Percentiles rank a stretch among this genome's conserved stretches.
These are phyloP conservation scores for Colletotrichum nymphaeae DNA, from an alignment of 2,329 filamentous ascomycete genomes.

Conservation along the genomic window DNA sequence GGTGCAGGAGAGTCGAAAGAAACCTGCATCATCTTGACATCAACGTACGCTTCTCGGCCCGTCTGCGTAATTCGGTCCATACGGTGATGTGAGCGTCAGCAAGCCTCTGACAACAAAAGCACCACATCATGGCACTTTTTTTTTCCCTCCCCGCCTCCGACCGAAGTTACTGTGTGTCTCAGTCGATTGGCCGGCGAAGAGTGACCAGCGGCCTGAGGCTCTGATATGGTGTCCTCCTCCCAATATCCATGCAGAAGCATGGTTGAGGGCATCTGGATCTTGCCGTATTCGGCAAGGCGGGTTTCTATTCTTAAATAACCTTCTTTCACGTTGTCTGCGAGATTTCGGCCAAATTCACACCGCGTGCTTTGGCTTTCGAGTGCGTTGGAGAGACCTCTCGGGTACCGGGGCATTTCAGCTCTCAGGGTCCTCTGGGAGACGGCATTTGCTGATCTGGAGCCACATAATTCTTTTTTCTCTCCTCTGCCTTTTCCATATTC, in stretches of 20 bases:
- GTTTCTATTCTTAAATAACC: conserved; percentile 37
- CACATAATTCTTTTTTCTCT: not conserved
- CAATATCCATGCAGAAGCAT: conserved; percentile 13
- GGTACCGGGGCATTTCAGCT: conserved; percentile 4
- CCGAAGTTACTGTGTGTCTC: conserved; percentile 26
- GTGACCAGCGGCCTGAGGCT: conserved; percentile 17
- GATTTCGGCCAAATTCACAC: conserved; percentile 17
- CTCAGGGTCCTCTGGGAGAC: conserved; percentile 23
- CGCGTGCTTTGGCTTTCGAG: conserved; percentile 3
- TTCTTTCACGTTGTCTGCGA: conserved; percentile 27
- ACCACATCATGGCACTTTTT: conserved; percentile 10
- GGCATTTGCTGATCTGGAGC: conserved; percentile 7
- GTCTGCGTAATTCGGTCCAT: conserved; percentile 21
- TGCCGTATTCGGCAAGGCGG: conserved; percentile 27
- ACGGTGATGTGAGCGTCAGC: conserved; percentile 9
- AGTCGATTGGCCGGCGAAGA: conserved; percentile 14
- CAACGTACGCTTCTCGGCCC: conserved; percentile 15
- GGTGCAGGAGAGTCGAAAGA: conserved; percentile 7
- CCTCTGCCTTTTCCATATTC: not conserved
- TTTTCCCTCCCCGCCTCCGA: not conserved
- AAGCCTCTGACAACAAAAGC: not conserved
- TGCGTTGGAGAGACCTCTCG: not conserved
- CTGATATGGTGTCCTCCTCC: not conserved
- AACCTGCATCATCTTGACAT: conserved; percentile 15
- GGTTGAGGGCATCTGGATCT: conserved; percentile 18